phyloP scores from a whole-genome alignment of 2,329 filamentous ascomycete species.

The Calycina herbarum region DNA sequence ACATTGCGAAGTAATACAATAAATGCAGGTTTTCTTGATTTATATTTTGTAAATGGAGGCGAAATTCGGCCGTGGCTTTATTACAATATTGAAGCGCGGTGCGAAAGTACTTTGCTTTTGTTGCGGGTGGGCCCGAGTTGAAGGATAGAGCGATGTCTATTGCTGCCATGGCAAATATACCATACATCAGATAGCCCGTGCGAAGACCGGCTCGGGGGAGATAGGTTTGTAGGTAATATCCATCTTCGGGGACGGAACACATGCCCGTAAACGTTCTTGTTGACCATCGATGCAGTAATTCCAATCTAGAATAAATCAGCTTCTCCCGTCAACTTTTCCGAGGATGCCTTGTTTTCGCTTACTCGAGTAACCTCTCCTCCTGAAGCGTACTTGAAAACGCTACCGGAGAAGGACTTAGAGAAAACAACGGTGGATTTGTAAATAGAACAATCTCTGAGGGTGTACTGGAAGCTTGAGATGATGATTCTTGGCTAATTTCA shows the following conservation, averaged over 20 bases:
- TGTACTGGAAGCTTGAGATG: neutral
- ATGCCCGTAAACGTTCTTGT: conserved; percentile 10
- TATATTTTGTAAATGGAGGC: conserved; percentile 4
- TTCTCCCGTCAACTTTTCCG: neutral
- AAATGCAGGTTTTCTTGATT: conserved; percentile 8
- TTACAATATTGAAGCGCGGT: conserved; percentile 12
- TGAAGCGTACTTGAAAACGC: neutral
- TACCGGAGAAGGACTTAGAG: neutral
- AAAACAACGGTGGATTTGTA: neutral
- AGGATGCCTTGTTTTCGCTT: neutral
- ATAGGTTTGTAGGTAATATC: conserved; percentile 7
- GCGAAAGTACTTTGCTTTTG: conserved; percentile 5
- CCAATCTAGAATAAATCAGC: conserved; percentile 5
- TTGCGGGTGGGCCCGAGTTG: neutral
- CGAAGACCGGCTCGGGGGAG: conserved; percentile 5
- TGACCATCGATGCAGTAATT: conserved; percentile 17
- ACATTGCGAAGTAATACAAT: conserved; percentile 11
- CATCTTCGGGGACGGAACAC: conserved; percentile 10
- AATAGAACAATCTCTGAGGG: neutral
- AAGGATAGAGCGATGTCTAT: neutral
- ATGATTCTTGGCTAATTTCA: neutral
- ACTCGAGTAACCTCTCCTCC: neutral
- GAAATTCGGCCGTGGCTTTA: conserved; percentile 10
- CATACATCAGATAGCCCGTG: conserved; percentile 10
- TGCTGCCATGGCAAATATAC: conserved; percentile 4